Evolutionary conservation across 495 filamentous ascomycete species (phyloP).

Genomic region (Penicillium salamii): DNA sequence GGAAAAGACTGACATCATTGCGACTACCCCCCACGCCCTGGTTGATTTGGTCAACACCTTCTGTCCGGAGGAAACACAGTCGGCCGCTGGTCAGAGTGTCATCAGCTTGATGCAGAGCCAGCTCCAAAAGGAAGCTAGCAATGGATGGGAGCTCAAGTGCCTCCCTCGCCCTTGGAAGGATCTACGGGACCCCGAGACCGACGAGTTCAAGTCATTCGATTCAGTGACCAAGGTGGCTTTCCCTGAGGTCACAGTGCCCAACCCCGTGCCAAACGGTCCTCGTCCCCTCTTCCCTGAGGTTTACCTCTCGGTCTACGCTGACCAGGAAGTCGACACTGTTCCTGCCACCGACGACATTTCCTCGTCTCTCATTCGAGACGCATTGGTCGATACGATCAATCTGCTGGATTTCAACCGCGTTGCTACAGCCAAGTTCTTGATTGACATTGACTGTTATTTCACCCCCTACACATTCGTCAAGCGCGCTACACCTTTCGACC

Average conservation of each 20-base stretch:
- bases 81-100: constrained; percentile 60
- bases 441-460: constrained; percentile 95
- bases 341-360: constrained; percentile 73
- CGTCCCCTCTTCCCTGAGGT: constrained; percentile 85
- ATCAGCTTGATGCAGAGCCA: constrained; percentile 83
- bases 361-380: constrained; percentile 78
- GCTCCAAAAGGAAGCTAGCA: constrained; percentile 66
- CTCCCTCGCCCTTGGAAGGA: constrained; percentile 82
- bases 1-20: constrained; percentile 89
- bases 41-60: constrained; percentile 84
- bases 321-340: constrained; percentile 90
- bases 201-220: constrained; percentile 42
- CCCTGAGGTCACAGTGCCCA: constrained; percentile 70
- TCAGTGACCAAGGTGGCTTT: constrained; percentile 68
- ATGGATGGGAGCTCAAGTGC: constrained; percentile 72
- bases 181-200: constrained; percentile 42
- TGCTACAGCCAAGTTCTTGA: constrained; percentile 79
- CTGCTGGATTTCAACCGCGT: constrained; percentile 89
- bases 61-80: constrained; percentile 52
- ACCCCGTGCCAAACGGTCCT: constrained; percentile 67
- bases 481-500: constrained; percentile 87
- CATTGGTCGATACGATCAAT: constrained; percentile 89
- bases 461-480: constrained; percentile 84
- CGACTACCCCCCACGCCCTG: constrained; percentile 74
- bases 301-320: constrained; percentile 86